Evolutionary conservation across 495 filamentous ascomycete genomes (phyloP).

Genomic region (Cryomyces minteri): DNA sequence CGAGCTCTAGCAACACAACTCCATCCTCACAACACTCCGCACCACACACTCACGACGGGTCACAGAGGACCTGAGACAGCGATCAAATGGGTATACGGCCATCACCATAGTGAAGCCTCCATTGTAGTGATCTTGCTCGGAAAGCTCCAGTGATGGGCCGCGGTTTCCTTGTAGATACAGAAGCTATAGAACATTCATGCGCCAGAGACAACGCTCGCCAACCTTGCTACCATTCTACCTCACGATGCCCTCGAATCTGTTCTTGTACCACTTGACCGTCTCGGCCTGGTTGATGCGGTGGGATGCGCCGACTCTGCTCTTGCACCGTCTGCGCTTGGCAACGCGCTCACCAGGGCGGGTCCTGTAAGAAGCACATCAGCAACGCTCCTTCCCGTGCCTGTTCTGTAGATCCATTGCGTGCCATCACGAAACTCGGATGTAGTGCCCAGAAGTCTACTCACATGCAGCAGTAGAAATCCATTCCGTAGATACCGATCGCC

Average conservation of each 20-base stretch:
- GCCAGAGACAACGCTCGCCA: too few relatives aligned
- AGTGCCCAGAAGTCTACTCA: slow-evolving; percentile 20
- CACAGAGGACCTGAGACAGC: not conserved
- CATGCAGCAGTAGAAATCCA: slow-evolving; percentile 99
- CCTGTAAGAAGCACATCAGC: slow-evolving; percentile 26
- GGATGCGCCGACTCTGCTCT: slow-evolving; percentile 64
- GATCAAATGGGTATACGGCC: slow-evolving; percentile 19
- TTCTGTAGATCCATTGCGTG: not conserved
- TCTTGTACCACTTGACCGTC: slow-evolving; percentile 99
- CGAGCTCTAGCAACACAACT: too few relatives aligned
- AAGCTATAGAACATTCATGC: not conserved
- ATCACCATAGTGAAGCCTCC: slow-evolving; percentile 21
- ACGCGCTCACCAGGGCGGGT: slow-evolving; percentile 96
- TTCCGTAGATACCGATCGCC: slow-evolving; percentile 98
- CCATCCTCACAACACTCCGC: too few relatives aligned
- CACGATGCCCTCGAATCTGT: slow-evolving; percentile 95
- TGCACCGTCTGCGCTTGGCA: slow-evolving; percentile 77
- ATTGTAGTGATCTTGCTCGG: slow-evolving; percentile 11
- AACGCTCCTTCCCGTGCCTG: not conserved
- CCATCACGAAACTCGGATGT: not conserved
- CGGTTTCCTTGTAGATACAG: slow-evolving; percentile 2
- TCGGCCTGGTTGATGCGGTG: slow-evolving; percentile 88
- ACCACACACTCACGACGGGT: too few relatives aligned
- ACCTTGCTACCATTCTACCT: slow-evolving; percentile 27
- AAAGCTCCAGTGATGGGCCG: slow-evolving; percentile 17